A percentile compares a stretch with the other conserved stretches of the same genome.
These are phyloP conservation scores for Cucurbita ficifolia DNA, from an alignment of 306 rosid genomes.

Conservation along the genomic window DNA sequence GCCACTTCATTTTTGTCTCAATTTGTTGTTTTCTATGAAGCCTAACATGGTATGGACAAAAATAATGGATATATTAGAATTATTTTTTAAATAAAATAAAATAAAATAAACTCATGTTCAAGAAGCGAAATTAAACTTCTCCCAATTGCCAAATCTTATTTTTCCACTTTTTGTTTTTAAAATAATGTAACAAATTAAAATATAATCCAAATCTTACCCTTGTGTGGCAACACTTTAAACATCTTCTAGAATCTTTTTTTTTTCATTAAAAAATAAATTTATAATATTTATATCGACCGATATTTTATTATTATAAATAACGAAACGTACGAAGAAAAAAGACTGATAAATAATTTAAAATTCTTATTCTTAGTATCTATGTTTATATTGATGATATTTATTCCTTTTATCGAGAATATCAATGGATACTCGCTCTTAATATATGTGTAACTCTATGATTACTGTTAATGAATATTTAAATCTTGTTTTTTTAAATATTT, in stretches of 20 bases:
- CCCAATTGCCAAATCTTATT: not conserved
- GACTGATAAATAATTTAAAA: not conserved
- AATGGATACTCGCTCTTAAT: too few species aligned
- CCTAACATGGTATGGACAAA: not conserved
- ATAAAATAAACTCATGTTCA: not conserved
- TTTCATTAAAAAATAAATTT: too few species aligned
- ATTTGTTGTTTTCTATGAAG: not conserved
- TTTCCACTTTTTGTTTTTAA: too few species aligned
- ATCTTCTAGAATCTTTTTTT: not conserved
- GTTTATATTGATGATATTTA: too few species aligned
- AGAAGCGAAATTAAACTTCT: not conserved
- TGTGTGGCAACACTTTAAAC: not conserved
- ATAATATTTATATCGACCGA: too few species aligned
- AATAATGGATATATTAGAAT: not conserved
- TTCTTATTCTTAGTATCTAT: too few species aligned
- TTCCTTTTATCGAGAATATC: too few species aligned
- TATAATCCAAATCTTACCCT: not conserved
- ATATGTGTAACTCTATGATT: too few species aligned
- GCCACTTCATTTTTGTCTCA: not conserved
- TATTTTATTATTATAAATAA: too few species aligned
- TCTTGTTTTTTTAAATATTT: too few species aligned
- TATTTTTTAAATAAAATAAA: not conserved
- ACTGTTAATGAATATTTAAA: too few species aligned
- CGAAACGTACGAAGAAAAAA: too few species aligned
- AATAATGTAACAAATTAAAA: not conserved